Percentiles rank a stretch among this genome's conserved stretches.
Evolutionary conservation across 805 yeast species (phyloP).

Genomic region (Lachancea waltii): DNA sequence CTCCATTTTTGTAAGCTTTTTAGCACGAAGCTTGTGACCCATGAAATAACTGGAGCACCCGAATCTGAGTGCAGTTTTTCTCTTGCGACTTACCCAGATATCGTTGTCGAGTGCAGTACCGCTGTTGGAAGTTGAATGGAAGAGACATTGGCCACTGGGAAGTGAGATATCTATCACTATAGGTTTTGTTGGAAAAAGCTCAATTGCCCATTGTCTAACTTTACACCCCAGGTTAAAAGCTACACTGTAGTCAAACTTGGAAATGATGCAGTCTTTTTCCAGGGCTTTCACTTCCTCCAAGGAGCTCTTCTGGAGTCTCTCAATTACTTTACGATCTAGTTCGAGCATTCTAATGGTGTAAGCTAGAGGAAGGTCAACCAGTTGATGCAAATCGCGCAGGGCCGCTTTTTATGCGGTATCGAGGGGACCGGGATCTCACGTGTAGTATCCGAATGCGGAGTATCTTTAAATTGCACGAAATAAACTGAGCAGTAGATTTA

Average conservation of each 20-base stretch:
- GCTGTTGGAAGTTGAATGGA: conserved; percentile 35
- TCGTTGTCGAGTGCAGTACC: conserved; percentile 47
- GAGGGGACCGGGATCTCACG: too few relatives aligned
- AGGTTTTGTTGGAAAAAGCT: conserved; percentile 29
- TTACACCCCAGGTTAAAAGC: conserved; percentile 44
- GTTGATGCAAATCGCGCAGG: too few relatives aligned
- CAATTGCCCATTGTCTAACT: conserved; percentile 34
- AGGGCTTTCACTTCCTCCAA: conserved; percentile 14
- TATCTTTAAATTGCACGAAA: too few relatives aligned
- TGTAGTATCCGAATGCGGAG: too few relatives aligned
- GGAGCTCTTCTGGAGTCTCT: conserved; percentile 1
- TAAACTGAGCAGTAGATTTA: too few relatives aligned
- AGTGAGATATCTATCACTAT: conserved; percentile 45
- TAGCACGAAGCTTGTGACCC: conserved; percentile 31
- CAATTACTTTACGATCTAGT: not conserved
- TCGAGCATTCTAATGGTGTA: too few relatives aligned
- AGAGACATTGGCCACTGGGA: conserved; percentile 40
- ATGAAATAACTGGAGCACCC: conserved; percentile 43
- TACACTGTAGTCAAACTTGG: conserved; percentile 28
- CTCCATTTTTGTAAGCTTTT: conserved; percentile 36
- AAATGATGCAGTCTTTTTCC: conserved; percentile 12
- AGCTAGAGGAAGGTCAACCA: too few relatives aligned
- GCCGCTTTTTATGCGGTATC: too few relatives aligned
- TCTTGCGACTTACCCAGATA: conserved; percentile 46
- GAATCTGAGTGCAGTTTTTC: conserved; percentile 42